These are phyloP conservation scores for Stramenopiles sp. DNA, from an alignment of 352 stramenopile species.

Conservation along the genomic window DNA sequence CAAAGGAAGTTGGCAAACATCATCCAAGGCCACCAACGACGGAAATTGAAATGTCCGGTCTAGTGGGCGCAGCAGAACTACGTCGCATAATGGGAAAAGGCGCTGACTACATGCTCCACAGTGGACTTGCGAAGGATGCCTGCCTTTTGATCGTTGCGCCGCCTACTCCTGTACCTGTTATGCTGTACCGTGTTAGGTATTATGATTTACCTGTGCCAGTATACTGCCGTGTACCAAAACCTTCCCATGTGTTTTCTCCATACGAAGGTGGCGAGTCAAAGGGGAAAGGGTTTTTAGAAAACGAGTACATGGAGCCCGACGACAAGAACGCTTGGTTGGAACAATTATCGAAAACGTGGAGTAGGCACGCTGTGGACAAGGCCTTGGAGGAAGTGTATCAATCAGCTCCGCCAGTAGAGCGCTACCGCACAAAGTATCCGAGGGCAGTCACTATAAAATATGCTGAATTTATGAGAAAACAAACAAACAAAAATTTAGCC, in stretches of 20 bases:
- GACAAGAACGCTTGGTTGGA: constrained; percentile 21
- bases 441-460: constrained; percentile 58
- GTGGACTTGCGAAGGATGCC: constrained; percentile 32
- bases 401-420: constrained; percentile 18
- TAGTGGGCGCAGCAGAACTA: neutral
- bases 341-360: constrained; percentile 4
- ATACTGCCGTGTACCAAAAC: constrained; percentile 59
- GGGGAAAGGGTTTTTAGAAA: too few species aligned
- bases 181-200: constrained; percentile 47
- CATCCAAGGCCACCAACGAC: constrained; percentile 55
- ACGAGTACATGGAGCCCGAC: too few species aligned
- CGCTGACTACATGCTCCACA: constrained; percentile 40
- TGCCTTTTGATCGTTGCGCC: constrained; percentile 20
- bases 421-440: constrained; percentile 49
- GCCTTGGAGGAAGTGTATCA: constrained; percentile 18
- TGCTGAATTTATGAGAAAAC: constrained; percentile 59
- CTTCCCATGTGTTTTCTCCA: too few species aligned
- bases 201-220: constrained; percentile 53
- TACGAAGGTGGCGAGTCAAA: too few species aligned
- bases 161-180: constrained; percentile 32
- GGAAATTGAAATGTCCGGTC: constrained; percentile 33
- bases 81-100: constrained; percentile 27
- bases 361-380: constrained; percentile 12
- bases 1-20: constrained; percentile 32
- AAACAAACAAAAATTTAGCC: constrained; percentile 46